Percentiles rank a stretch among this genome's conserved stretches.
Conservation (phyloP, 83 land plant species). For the Picea mariana region DNA sequence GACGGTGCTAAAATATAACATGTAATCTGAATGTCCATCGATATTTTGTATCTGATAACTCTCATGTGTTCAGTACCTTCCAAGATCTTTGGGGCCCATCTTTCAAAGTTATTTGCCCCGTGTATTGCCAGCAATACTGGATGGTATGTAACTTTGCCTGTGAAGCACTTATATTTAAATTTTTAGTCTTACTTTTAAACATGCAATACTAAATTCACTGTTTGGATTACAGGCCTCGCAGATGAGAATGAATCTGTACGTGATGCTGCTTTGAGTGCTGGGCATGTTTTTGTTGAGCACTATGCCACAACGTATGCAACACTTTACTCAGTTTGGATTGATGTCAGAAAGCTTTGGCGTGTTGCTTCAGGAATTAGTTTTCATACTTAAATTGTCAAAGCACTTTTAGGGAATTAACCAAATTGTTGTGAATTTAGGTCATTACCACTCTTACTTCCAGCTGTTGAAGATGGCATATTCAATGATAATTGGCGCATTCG, state of each 20-base stretch:
- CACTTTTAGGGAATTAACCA: background rate
- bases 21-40: background rate
- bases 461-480: conserved; percentile 99
- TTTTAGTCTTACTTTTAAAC: background rate
- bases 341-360: too few species aligned
- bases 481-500: conserved; percentile 99
- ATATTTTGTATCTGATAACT: background rate
- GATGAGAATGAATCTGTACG: conserved; percentile 99
- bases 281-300: conserved; percentile 98
- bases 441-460: conserved; percentile 94
- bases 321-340: background rate
- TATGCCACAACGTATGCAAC: conserved; percentile 87
- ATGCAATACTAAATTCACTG: background rate
- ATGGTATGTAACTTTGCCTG: conserved; percentile 58
- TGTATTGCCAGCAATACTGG: conserved; percentile 97
- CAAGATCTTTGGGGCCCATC: conserved; percentile 84
- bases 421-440: conserved; percentile 56
- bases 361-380: background rate
- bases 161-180: background rate
- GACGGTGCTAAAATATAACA: background rate
- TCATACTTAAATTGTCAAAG: background rate
- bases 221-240: conserved; percentile 79
- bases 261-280: conserved; percentile 99
- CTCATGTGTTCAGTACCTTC: conserved; percentile 73
- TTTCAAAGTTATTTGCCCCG: conserved; percentile 95